Base-by-base conservation (phyloP, 139 green algal genomes). In the Pycnococcus provasolii region DNA sequence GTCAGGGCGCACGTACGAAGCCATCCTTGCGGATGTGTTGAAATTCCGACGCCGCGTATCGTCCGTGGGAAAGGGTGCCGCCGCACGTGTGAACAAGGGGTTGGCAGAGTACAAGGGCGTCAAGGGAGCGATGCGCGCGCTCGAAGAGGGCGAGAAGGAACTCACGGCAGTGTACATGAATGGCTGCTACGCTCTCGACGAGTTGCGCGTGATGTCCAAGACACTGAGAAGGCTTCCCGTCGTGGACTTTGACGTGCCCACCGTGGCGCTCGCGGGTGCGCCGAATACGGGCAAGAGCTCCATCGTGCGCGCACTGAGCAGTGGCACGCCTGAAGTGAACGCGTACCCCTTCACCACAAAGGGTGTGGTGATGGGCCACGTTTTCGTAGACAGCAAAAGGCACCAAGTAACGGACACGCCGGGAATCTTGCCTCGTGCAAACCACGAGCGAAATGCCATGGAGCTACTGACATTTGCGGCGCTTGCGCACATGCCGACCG, bases 311-410 rank as follows among this genome's bases (percentile, higher is more conserved):
- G 65, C 86, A n/a, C 79, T 97, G 51, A 95, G 87, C 4, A 77
- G 62, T 37, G 77, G 79, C 15, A 63, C 65, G 53, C 69, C 74
- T 1, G 74, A 96, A 79, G 82, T 98, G 54, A 90, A 87, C 67
- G 90, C 97, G 80, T 98, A 98, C 78, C 92, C 92, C 13, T 98
- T 98, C 82, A 98, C 92, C 64, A 98, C 92, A 0, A 79, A 86
- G 40, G 89, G 73, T 63, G 95, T 98, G 73, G 91, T 92, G 77
- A 95, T 98, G 87, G 92, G 92, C 2, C 92, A 98, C 78, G 97
- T 98, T 58, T 96, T 86, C 70, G 74, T 98, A 15, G 80, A 89
- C 13, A 73, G 71, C 1, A 47, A 71, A 13, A 72, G 82, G 13
- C 85, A 96, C 77, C 86, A 96, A 79, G 90, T 95, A 42, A 96